Base-by-base conservation (phyloP, 208 protist species). In the Balamuthia mandrillaris region DNA sequence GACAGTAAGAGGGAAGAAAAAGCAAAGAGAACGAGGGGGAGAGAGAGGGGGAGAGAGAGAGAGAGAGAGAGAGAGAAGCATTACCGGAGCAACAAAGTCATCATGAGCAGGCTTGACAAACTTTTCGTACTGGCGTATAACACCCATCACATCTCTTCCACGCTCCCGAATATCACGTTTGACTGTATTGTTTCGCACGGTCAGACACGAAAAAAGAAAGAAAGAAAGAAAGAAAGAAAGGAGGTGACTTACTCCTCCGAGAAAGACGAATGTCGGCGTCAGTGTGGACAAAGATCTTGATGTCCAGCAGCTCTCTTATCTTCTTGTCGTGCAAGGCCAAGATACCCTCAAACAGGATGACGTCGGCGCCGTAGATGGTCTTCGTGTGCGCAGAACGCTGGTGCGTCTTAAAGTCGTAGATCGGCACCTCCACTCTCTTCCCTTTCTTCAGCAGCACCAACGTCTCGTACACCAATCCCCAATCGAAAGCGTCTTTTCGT, bases 281-380 rank as follows among this genome's bases (percentile, higher is more conserved):
- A 0, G 94, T 93, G 75, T 96, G 93, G 5, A 96, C 94, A 85
- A 96, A 96, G 39, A 97, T 78, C 44, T 90, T 93, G 68, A 96
- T 89, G 81, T 96, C 92, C 87, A 96, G 91, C 24, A 93, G 77
- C n/a, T 89, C 70, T 3, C 89, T 70, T 12, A 97, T 47, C 45
- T 84, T 61, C 29, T 78, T 82, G 58, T 93, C 89, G 31, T 92
- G 88, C 39, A 96, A 93, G n/a, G 93, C 81, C 7, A 97, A 86
- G 82, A 97, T 97, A 31, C 95, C 95, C 84, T 97, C 96, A 39
- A 97, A 90, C 45, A 97, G 86, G 33, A 97, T 93, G 1, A 97
- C 88, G 52, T 94, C 89, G 9, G 90, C 92, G 54, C 91, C 93
- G 35, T 89, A 86, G 56, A 96, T 78, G n/a, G 37, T 54, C 33